Evolutionary conservation across 805 yeast species (phyloP).

Genomic region (Torulaspora franciscae): DNA sequence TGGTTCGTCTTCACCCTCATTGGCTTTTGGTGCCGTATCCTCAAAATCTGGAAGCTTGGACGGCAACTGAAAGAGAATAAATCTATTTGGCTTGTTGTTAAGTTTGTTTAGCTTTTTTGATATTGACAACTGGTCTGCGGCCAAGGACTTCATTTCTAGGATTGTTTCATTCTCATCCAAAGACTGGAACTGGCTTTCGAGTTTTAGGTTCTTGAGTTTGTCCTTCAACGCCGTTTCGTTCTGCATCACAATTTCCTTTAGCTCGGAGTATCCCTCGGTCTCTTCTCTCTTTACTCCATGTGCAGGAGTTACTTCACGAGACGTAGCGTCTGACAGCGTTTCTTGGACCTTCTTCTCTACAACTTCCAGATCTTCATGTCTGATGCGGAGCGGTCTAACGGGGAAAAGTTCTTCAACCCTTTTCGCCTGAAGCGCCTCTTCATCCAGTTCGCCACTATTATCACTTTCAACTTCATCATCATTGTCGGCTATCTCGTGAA

Average conservation of each 20-base stretch:
- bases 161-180: conserved; percentile 34
- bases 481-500: conserved; percentile 36
- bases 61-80: conserved; percentile 40
- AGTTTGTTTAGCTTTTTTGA: conserved; percentile 26
- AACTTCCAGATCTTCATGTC: conserved; percentile 38
- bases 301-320: conserved; percentile 31
- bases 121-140: conserved; percentile 40
- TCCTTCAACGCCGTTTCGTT: conserved; percentile 29
- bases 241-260: conserved; percentile 18
- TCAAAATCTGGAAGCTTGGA: conserved; percentile 36
- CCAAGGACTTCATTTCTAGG: conserved; percentile 36
- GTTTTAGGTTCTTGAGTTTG: conserved; percentile 28
- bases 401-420: conserved; percentile 49
- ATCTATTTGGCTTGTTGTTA: conserved; percentile 35
- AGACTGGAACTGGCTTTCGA: conserved; percentile 30
- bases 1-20: background rate
- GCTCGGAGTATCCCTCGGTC: conserved; percentile 6
- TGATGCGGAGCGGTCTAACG: conserved; percentile 58
- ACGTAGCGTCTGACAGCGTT: conserved; percentile 22
- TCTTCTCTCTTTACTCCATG: conserved; percentile 9
- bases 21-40: conserved; percentile 13
- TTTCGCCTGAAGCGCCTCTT: conserved; percentile 25
- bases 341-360: conserved; percentile 34
- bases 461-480: conserved; percentile 21
- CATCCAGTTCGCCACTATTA: conserved; percentile 24